Evolutionary conservation across 148 eudicot genomes (phyloP).

Genomic region (Heliamphora exappendiculata): DNA sequence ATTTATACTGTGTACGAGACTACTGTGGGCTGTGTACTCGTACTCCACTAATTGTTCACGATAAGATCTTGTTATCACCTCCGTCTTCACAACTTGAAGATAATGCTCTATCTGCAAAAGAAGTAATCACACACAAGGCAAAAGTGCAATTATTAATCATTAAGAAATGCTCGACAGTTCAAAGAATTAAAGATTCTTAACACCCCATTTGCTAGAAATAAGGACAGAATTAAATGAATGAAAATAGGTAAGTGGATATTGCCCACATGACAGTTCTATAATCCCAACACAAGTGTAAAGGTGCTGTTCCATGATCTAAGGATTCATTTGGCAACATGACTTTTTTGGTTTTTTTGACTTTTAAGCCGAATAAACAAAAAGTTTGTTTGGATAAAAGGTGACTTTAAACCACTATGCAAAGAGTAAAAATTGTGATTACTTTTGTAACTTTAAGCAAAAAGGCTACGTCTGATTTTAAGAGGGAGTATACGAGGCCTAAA

Average conservation of each 20-base stretch:
- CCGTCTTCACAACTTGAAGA: constrained; percentile 90
- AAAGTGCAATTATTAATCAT: not conserved
- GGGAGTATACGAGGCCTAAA: not conserved
- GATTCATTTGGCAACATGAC: too few relatives aligned
- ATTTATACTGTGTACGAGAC: constrained; percentile 56
- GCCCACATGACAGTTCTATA: not conserved
- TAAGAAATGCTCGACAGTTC: not conserved
- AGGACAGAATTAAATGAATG: not conserved
- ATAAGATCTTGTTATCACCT: constrained; percentile 46
- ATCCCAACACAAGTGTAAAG: not conserved
- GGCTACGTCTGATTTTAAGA: too few relatives aligned
- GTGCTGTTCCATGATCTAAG: not conserved
- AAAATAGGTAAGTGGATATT: not conserved
- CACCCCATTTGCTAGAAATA: not conserved
- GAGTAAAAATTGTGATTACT: too few relatives aligned
- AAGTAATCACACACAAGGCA: not conserved
- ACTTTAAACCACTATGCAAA: too few relatives aligned
- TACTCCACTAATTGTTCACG: constrained; percentile 56
- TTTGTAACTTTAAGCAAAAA: too few relatives aligned
- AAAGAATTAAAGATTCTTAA: not conserved
- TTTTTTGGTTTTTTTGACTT: too few relatives aligned
- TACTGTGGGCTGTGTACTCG: constrained; percentile 94
- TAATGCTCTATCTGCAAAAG: constrained; percentile 85
- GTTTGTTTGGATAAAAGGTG: too few relatives aligned
- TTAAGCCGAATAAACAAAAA: too few relatives aligned